A percentile compares a stretch with the other conserved stretches of the same genome.
Evolutionary conservation across 1,139 yeast species (phyloP).

Genomic region (Geotrichum bryndzae): DNA sequence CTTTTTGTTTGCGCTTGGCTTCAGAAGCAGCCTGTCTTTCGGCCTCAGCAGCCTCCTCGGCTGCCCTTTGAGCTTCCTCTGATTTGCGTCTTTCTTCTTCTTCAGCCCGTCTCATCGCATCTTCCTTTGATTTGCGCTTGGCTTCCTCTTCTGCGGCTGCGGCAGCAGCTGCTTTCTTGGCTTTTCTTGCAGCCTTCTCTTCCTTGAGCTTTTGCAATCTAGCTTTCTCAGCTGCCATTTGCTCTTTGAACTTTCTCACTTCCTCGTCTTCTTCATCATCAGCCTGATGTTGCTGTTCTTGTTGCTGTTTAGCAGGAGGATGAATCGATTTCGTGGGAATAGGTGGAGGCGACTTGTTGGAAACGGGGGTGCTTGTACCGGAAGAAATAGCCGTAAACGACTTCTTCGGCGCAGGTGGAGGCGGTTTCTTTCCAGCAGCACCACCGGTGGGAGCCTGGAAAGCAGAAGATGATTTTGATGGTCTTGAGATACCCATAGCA

Average conservation of each 20-base stretch:
- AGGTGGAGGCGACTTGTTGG: constrained; percentile 12
- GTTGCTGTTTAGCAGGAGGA: not conserved
- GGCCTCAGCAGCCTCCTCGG: constrained; percentile 17
- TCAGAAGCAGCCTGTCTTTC: constrained; percentile 5
- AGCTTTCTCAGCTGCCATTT: constrained; percentile 39
- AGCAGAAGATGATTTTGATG: constrained; percentile 24
- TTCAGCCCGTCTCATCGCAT: constrained; percentile 28
- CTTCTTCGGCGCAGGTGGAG: constrained; percentile 19
- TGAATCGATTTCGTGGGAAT: not conserved
- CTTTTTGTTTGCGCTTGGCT: constrained; percentile 36
- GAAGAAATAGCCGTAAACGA: constrained; percentile 4
- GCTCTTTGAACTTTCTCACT: constrained; percentile 43
- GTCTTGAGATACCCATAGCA: constrained; percentile 65
- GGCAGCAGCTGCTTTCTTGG: constrained; percentile 28
- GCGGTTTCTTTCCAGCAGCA: constrained; percentile 15
- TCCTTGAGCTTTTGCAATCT: constrained; percentile 28
- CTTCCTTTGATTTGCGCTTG: constrained; percentile 15
- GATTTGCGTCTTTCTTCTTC: constrained; percentile 46
- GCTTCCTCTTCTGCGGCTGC: constrained; percentile 2
- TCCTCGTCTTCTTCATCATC: constrained; percentile 42
- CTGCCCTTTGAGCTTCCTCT: constrained; percentile 33
- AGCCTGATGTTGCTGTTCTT: constrained; percentile 21
- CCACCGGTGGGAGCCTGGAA: constrained; percentile 23
- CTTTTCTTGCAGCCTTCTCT: constrained; percentile 29
- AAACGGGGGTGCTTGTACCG: constrained; percentile 13